Evolutionary conservation across 1,284 basidiomycete genomes (phyloP).

Genomic region (Trametes pubescens): DNA sequence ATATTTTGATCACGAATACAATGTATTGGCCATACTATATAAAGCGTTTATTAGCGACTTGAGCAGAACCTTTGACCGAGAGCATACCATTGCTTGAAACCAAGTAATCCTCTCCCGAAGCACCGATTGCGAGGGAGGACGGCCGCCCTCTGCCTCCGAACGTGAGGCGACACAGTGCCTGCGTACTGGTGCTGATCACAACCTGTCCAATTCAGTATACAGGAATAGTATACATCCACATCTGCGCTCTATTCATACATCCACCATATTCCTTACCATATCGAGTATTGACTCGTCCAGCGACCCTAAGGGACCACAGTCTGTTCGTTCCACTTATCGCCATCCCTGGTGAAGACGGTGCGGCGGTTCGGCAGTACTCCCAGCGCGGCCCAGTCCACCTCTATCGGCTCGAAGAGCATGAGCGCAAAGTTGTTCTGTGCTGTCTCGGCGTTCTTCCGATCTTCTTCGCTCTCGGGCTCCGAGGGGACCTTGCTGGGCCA

Average conservation of each 20-base stretch:
- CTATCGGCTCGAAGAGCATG: slow-evolving; percentile 66
- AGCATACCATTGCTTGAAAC: too few relatives aligned
- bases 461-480: slow-evolving; percentile 50
- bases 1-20: slow-evolving; percentile 4
- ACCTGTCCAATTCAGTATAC: background rate
- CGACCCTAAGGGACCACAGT: slow-evolving; percentile 60
- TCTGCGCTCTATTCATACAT: background rate
- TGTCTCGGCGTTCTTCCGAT: slow-evolving; percentile 52
- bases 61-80: too few relatives aligned
- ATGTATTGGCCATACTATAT: too few relatives aligned
- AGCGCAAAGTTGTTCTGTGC: slow-evolving; percentile 71
- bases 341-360: slow-evolving; percentile 55
- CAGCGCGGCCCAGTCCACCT: slow-evolving; percentile 71
- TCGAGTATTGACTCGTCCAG: background rate
- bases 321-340: slow-evolving; percentile 58
- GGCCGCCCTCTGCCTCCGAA: too few relatives aligned
- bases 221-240: background rate
- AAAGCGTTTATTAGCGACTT: too few relatives aligned
- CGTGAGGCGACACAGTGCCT: too few relatives aligned
- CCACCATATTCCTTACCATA: background rate
- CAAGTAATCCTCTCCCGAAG: too few relatives aligned
- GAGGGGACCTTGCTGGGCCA: slow-evolving; percentile 60
- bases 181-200: too few relatives aligned
- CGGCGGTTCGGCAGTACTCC: slow-evolving; percentile 61
- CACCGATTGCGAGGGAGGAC: too few relatives aligned